phyloP scores from a whole-genome alignment of 768 basidiomycete genomes.

The Nidula microcarpa region DNA sequence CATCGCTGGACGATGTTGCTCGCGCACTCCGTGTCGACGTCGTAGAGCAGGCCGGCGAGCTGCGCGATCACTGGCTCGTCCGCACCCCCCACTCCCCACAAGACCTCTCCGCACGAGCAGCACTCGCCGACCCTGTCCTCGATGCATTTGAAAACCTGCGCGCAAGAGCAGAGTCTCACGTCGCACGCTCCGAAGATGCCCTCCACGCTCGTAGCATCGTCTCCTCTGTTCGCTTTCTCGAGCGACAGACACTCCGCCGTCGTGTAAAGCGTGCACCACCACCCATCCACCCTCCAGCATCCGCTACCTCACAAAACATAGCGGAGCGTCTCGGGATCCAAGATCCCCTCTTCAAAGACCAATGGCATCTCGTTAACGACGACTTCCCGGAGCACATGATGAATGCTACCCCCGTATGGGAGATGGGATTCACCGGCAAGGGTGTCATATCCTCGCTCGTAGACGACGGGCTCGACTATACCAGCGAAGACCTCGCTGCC shows the following conservation, averaged over 20 bases:
- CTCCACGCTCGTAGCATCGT: constrained; percentile 40
- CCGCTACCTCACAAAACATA: constrained; percentile 40
- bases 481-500: constrained; percentile 76
- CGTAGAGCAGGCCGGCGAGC: constrained; percentile 84
- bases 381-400: constrained; percentile 78
- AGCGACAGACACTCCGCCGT: constrained; percentile 61
- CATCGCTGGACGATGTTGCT: constrained; percentile 60
- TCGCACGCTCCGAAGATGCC: constrained; percentile 40
- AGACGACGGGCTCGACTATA: constrained; percentile 94
- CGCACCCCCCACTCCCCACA: constrained; percentile 21
- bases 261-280: constrained; percentile 76
- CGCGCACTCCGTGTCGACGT: constrained; percentile 71
- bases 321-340: constrained; percentile 62
- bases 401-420: constrained; percentile 94
- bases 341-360: constrained; percentile 80
- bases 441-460: constrained; percentile 87
- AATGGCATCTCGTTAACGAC: constrained; percentile 96
- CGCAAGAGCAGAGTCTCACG: constrained; percentile 21
- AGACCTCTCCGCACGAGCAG: constrained; percentile 2
- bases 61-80: constrained; percentile 81
- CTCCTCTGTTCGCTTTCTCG: constrained; percentile 56
- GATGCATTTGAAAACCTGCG: constrained; percentile 45
- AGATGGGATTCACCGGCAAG: constrained; percentile 81
- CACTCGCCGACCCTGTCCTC: constrained; percentile 44
- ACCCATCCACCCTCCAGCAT: constrained; percentile 36